Evolutionary conservation across 441 rosid genomes (phyloP), one percentile per base, ranked within the genome.

Genomic region (Erodium trifolium): DNA sequence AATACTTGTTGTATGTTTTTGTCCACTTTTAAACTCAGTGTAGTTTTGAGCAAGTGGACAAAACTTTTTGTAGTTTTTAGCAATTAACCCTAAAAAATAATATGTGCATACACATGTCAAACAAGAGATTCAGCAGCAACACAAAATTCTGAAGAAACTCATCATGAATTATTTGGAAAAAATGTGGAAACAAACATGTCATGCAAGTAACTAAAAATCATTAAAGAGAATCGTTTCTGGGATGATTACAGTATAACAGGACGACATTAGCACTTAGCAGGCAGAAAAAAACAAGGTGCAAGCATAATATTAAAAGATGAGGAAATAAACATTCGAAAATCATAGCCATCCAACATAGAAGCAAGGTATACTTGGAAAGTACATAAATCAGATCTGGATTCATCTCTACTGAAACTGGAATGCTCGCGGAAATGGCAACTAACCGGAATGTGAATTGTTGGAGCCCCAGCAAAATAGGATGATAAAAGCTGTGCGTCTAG

Each of bases 401-500:
- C 75, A 68, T 43, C 70, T 59, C 66, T 65, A 49, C 64, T 59
- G 64, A 59, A 23, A 59, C 64, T 3, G 34, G 23, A 19, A 59
- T 59, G 64, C 31, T 59, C n/a, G 19, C 34, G 23, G 64, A 18
- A n/a, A 59, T 19, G n/a, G n/a, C 8, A 69, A 43, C 83, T 87
- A 79, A 93, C 99, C 9, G 99, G 97, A 73, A 94, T 88, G 77
- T 90, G 99, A 78, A 94, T 88, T 39, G 82, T 83, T 60, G 96
- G 99, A 47, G 97, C 97, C 70, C 83, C 96, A 19, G 90, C 89
- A 85, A 83, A 94, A 78, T 82, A 94, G 79, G 78, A 83, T 49
- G 98, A 94, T 71, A 94, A 94, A 29, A 94, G 91, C 77, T 92
- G 97, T 1, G 98, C 99, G 81, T 94, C 90, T 80, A 94, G 68